A percentile compares a stretch with the other conserved stretches of the same genome.
phyloP scores from a whole-genome alignment of 192 early-diverging fungal genomes.

The Coemansia sp. region DNA sequence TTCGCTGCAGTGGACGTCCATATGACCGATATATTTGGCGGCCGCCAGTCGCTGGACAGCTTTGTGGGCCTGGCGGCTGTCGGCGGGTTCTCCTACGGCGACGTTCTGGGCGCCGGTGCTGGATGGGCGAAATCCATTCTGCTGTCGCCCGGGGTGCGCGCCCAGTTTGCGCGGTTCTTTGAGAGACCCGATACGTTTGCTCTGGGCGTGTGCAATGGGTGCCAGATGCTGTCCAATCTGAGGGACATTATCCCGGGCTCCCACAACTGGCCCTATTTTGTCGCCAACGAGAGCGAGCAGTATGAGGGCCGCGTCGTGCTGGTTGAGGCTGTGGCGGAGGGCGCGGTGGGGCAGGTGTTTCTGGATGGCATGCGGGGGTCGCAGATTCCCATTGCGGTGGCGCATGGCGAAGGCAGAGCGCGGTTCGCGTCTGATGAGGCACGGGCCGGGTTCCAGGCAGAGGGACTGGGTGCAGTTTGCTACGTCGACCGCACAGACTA shows the following conservation, averaged over 20 bases:
- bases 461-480: constrained; percentile 62
- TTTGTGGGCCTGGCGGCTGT: constrained; percentile 91
- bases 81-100: constrained; percentile 98
- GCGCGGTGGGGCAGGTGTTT: constrained; percentile 63
- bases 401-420: constrained; percentile 96
- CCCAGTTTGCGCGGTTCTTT: constrained; percentile 82
- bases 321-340: constrained; percentile 45
- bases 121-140: constrained; percentile 96
- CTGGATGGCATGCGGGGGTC: constrained; percentile 90
- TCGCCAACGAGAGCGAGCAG: constrained; percentile 88
- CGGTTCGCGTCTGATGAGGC: constrained; percentile 59
- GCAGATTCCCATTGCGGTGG: constrained; percentile 87
- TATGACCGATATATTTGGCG: constrained; percentile 90
- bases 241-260: constrained; percentile 80
- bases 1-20: constrained; percentile 96
- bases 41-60: constrained; percentile 58
- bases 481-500: constrained; percentile 77
- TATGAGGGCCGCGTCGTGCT: constrained; percentile 90
- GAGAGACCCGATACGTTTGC: constrained; percentile 85
- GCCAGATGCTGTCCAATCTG: constrained; percentile 92
- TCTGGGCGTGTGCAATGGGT: constrained; percentile 98
- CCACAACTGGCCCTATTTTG: constrained; percentile 87
- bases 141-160: constrained; percentile 64
- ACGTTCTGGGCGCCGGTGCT: constrained; percentile 96
- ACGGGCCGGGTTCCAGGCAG: constrained; percentile 38